Percentiles rank a stretch among this genome's conserved stretches.
Evolutionary conservation across 148 eudicot species (phyloP).

Genomic region (Persicaria tinctoria): DNA sequence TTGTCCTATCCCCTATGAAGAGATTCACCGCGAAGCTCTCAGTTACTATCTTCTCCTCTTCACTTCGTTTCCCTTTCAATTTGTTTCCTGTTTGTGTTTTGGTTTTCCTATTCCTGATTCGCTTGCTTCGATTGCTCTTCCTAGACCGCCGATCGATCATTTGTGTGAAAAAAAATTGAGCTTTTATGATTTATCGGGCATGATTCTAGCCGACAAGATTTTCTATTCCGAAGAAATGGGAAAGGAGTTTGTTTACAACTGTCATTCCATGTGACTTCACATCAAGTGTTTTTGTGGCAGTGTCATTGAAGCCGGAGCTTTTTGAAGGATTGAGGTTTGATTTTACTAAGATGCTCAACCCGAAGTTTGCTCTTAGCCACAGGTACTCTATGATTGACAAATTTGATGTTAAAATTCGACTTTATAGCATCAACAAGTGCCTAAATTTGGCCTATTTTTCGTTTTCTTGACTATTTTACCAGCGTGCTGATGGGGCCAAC

Average conservation of each 20-base stretch:
- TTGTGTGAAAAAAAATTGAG: not conserved
- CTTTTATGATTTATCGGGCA: too few species aligned
- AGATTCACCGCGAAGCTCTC: constrained; percentile 83
- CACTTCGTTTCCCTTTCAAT: not conserved
- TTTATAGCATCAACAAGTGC: too few species aligned
- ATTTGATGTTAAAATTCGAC: too few species aligned
- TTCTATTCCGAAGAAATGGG: too few species aligned
- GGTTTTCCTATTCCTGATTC: not conserved
- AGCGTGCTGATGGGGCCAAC: constrained; percentile 91
- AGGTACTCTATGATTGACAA: constrained; percentile 33
- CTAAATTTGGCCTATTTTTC: not conserved
- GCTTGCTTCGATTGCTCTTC: not conserved
- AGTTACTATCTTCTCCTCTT: constrained; percentile 34
- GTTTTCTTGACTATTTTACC: constrained; percentile 1
- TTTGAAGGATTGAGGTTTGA: constrained; percentile 99
- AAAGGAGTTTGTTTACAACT: not conserved
- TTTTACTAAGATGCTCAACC: constrained; percentile 77
- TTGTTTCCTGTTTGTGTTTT: not conserved
- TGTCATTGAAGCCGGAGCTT: constrained; percentile 90
- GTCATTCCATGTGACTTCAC: not conserved
- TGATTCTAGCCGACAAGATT: too few species aligned
- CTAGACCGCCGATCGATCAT: not conserved
- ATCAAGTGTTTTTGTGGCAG: constrained; percentile 34
- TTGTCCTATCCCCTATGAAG: constrained; percentile 86
- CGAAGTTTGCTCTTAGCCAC: constrained; percentile 82